These are phyloP conservation scores for Thermomucor indicae-seudaticae DNA, from an alignment of 371 early-diverging fungal genomes.

Conservation along the genomic window DNA sequence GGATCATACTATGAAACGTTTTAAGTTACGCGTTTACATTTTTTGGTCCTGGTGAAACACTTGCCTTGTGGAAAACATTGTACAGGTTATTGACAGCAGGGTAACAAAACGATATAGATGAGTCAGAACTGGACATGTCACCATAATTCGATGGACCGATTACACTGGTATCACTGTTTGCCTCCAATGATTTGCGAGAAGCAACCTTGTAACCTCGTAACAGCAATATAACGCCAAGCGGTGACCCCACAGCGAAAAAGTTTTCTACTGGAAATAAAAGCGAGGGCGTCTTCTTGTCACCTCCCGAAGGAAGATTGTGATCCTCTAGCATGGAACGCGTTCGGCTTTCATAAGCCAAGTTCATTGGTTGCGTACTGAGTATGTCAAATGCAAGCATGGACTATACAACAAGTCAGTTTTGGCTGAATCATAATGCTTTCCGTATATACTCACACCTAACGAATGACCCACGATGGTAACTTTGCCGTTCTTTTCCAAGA, in stretches of 20 bases:
- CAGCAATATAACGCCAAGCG: slow-evolving; percentile 73
- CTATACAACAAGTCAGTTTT: slow-evolving; percentile 1
- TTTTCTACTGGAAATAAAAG: slow-evolving; percentile 41
- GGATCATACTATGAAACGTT: slow-evolving; percentile 35
- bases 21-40: not conserved
- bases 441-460: slow-evolving; percentile 65
- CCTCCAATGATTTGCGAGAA: slow-evolving; percentile 32
- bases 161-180: not conserved
- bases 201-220: slow-evolving; percentile 63
- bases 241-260: slow-evolving; percentile 75
- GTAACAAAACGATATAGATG: slow-evolving; percentile 40
- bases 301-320: not conserved
- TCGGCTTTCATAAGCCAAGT: slow-evolving; percentile 14
- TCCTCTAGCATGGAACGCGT: slow-evolving; percentile 12
- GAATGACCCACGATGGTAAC: slow-evolving; percentile 81
- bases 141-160: not conserved
- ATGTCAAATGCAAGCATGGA: slow-evolving; percentile 80
- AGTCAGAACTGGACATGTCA: slow-evolving; percentile 14
- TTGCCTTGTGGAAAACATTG: slow-evolving; percentile 74
- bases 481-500: slow-evolving; percentile 61
- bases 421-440: not conserved
- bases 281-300: slow-evolving; percentile 10
- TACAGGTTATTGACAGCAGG: slow-evolving; percentile 70
- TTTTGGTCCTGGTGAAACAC: not conserved
- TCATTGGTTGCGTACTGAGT: slow-evolving; percentile 59